Evolutionary conservation across 768 basidiomycete genomes (phyloP), one percentile per base, ranked within the genome.

Genomic region (Mycena metata): DNA sequence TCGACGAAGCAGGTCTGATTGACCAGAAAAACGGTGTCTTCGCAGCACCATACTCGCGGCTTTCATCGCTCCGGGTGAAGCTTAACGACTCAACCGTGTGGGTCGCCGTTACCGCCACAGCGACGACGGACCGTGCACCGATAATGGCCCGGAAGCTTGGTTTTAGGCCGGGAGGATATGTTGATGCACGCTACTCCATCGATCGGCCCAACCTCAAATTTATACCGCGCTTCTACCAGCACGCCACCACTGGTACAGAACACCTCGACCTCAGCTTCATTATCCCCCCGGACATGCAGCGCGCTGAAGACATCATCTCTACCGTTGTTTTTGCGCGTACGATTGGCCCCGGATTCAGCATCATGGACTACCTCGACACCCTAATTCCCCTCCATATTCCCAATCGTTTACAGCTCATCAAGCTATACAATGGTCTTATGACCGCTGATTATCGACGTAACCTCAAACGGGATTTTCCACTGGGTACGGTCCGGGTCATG

Each of bases 121-220:
- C n/a, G n/a, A n/a, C n/a, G n/a, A n/a, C n/a, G n/a, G n/a, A n/a
- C n/a, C n/a, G n/a, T n/a, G n/a, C n/a, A n/a, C n/a, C n/a, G n/a
- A n/a, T n/a, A n/a, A n/a, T n/a, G n/a, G n/a, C n/a, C n/a, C n/a
- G n/a, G n/a, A n/a, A n/a, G n/a, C n/a, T n/a, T n/a, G 62, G 62
- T 16, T 46, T 64, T 17, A 1, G 19, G 1, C 33, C 30, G 2
- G 62, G 52, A 0, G 3, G 9, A 16, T 64, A 64, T 17, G 26
- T 42, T 2, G 26, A 62, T 16, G 60, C 49, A 10, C 60, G 60
- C 41, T 24, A 46, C 43, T 41, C 57, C 0, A 24, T 59, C 13
- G n/a, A 61, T 26, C 64, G 57, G 8, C 64, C 64, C 12, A 66
- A 66, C 23, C 11, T 66, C 6, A 57, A 50, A 47, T 59, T 50